These are phyloP conservation scores for Stellera chamaejasme DNA, from an alignment of 345 rosid species.

Conservation along the genomic window DNA sequence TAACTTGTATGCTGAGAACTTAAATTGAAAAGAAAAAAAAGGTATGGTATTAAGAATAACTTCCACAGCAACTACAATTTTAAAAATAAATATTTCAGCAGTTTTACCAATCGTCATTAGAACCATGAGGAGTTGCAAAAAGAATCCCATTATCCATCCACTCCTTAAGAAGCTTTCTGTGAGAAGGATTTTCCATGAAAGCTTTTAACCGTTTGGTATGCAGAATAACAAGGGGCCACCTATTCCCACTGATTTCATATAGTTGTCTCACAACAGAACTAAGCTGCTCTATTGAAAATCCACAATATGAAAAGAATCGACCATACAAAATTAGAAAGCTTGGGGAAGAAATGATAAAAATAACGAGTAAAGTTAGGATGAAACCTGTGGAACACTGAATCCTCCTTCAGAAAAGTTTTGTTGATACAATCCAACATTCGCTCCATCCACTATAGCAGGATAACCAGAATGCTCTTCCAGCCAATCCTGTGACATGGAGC, in stretches of 20 bases:
- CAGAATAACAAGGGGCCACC: conserved; percentile 71
- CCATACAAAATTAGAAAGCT: conserved; percentile 1
- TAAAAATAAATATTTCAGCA: background rate
- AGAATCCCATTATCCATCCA: conserved; percentile 59
- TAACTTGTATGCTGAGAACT: no score
- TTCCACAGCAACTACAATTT: background rate
- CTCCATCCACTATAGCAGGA: conserved; percentile 85
- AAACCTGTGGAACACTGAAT: conserved; percentile 69
- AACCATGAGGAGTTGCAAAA: conserved; percentile 75
- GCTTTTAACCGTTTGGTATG: conserved; percentile 61
- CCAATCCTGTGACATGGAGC: conserved; percentile 42
- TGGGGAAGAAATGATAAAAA: background rate
- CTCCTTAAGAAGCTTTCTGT: conserved; percentile 48
- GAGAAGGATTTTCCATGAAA: conserved; percentile 46
- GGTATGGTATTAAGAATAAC: background rate
- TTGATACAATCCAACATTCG: conserved; percentile 83
- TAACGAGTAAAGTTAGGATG: background rate
- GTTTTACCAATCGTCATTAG: conserved; percentile 86
- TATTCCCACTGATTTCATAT: conserved; percentile 36
- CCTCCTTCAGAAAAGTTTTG: conserved; percentile 88
- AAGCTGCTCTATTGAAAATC: conserved; percentile 66
- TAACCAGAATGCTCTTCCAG: conserved; percentile 48
- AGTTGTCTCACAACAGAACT: conserved; percentile 67
- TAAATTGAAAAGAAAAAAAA: background rate
- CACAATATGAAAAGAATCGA: conserved; percentile 10